These are phyloP conservation scores for Heliosperma pusillum DNA, from an alignment of 148 eudicot species.

Conservation along the genomic window DNA sequence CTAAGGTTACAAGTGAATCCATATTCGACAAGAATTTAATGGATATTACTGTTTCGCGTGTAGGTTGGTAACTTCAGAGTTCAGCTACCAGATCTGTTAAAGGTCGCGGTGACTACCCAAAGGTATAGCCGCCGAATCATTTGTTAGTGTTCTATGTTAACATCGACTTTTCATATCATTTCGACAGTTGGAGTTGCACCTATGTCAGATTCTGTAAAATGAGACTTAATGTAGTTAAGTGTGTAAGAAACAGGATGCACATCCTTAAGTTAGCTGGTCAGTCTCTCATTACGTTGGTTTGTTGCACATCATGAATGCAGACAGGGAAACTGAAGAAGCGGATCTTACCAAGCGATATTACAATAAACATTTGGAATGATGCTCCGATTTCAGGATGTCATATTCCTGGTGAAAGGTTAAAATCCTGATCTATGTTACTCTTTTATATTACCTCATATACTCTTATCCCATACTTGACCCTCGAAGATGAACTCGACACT, in stretches of 20 bases:
- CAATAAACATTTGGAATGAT: slow-evolving; percentile 69
- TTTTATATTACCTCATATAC: too few species aligned
- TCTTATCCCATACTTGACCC: too few species aligned
- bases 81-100: slow-evolving; percentile 73
- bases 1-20: not conserved
- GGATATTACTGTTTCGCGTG: not conserved
- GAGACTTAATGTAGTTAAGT: too few species aligned
- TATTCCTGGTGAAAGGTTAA: slow-evolving; percentile 62
- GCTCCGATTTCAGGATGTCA: slow-evolving; percentile 74
- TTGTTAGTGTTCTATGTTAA: too few species aligned
- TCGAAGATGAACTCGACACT: too few species aligned
- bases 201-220: too few species aligned
- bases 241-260: not conserved
- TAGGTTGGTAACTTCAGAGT: slow-evolving; percentile 79
- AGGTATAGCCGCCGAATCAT: too few species aligned
- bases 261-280: not conserved
- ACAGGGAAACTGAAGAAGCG: slow-evolving; percentile 80
- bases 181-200: too few species aligned
- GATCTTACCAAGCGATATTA: slow-evolving; percentile 59
- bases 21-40: not conserved
- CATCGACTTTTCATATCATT: too few species aligned
- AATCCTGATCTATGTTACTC: not conserved
- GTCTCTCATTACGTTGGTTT: not conserved
- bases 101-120: slow-evolving; percentile 83
- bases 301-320: slow-evolving; percentile 25